A percentile compares a stretch with the other conserved stretches of the same genome.
Evolutionary conservation across 306 rosid genomes (phyloP).

Genomic region (Cicer judaicum): DNA sequence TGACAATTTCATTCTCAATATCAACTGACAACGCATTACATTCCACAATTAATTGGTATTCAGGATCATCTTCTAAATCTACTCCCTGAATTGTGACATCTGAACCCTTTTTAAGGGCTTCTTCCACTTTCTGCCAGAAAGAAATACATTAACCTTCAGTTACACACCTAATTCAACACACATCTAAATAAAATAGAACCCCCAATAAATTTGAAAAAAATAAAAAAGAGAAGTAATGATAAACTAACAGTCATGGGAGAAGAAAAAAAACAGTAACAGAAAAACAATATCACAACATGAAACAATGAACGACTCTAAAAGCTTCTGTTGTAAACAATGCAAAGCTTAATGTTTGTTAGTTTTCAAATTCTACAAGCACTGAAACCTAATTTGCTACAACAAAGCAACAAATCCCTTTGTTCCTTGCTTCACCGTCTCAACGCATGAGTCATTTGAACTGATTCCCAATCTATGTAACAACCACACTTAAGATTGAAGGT

Average conservation of each 20-base stretch:
- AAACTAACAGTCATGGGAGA: constrained; percentile 4
- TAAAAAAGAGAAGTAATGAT: constrained; percentile 7
- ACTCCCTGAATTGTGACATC: constrained; percentile 61
- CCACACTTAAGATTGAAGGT: no score
- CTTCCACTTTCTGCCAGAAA: constrained; percentile 82
- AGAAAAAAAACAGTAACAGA: not conserved
- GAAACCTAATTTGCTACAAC: no score
- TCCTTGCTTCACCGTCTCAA: not conserved
- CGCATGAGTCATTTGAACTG: not conserved
- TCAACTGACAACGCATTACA: constrained; percentile 88
- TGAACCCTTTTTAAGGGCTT: constrained; percentile 70
- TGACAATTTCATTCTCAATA: constrained; percentile 88
- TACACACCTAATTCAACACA: constrained; percentile 32
- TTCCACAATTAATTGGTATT: constrained; percentile 88
- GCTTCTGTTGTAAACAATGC: constrained; percentile 10
- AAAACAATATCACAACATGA: constrained; percentile 17
- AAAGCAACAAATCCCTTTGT: no score
- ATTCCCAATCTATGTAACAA: no score
- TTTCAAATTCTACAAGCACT: no score
- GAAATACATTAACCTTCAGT: constrained; percentile 37
- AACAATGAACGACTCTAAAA: constrained; percentile 21
- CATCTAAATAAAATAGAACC: constrained; percentile 25
- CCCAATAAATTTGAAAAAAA: not conserved
- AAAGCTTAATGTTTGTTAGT: no score
- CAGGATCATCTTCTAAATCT: constrained; percentile 90